A percentile compares a stretch with the other conserved stretches of the same genome.
phyloP scores from a whole-genome alignment of 352 stramenopile species.

The Pythium rhizo-oryzae region DNA sequence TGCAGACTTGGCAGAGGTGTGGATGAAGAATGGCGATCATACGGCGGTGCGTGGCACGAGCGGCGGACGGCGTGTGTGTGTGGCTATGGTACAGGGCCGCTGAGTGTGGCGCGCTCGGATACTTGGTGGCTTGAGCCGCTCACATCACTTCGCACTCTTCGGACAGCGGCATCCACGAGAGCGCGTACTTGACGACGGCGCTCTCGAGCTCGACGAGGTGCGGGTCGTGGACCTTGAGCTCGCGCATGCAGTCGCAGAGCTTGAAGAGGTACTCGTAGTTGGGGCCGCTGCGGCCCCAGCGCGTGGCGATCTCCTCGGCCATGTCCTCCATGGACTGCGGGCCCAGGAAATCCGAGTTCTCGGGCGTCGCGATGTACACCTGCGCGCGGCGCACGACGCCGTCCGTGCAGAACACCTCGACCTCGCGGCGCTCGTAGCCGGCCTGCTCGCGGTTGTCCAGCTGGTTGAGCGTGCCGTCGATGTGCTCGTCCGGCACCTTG shows the following conservation, averaged over 20 bases:
- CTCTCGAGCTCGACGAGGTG: constrained; percentile 76
- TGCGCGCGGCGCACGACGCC: constrained; percentile 64
- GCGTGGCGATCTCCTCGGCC: constrained; percentile 77
- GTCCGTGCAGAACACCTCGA: constrained; percentile 81
- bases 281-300: constrained; percentile 66
- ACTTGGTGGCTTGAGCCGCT: constrained; percentile 6
- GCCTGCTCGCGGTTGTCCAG: constrained; percentile 87
- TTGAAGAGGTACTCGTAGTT: constrained; percentile 89
- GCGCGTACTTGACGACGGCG: constrained; percentile 58
- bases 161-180: constrained; percentile 39
- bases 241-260: constrained; percentile 80
- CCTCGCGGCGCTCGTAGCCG: constrained; percentile 77
- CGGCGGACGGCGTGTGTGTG: background rate
- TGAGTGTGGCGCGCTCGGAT: background rate
- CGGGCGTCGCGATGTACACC: constrained; percentile 84
- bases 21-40: background rate
- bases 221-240: constrained; percentile 70
- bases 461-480: constrained; percentile 73
- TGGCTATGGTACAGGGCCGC: background rate
- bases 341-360: constrained; percentile 86
- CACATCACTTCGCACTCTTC: constrained; percentile 50
- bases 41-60: background rate
- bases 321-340: constrained; percentile 72
- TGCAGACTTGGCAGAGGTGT: background rate
- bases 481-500: constrained; percentile 78